Evolutionary conservation across 2,329 filamentous ascomycete species (phyloP), one percentile per base, ranked within the genome.

Genomic region (Pseudocercospora fijiensis): DNA sequence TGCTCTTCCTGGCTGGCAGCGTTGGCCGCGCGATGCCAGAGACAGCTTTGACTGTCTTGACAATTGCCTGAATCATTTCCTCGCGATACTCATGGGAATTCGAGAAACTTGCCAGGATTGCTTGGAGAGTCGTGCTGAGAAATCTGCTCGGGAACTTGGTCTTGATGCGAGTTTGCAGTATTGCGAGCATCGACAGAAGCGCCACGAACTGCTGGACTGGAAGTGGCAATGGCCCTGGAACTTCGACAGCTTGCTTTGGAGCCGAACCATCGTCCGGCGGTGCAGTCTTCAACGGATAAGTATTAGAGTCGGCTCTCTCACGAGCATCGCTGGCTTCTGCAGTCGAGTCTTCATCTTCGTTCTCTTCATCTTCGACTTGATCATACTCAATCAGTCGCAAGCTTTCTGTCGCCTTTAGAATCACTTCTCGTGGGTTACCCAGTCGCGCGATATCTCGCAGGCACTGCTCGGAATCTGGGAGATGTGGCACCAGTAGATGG

Each of bases 381-480:
- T 75, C 74, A 43, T 85, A 82, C 27, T 85, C 82, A 4, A 90
- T 79, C 16, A 84, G 71, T 58, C 89, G 85, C 65, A 95, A 80
- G 13, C 86, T 85, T 75, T 93, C 90, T 26, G 91, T 88, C 28
- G 92, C 86, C 74, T 93, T 93, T 70, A 95, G 81, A 64, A 94
- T 89, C 52, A 92, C 89, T 76, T 95, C 91, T 57, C 90, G 83
- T 0, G 91, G 91, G 73, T 94, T 95, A 57, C 90, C 91, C 43
- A 92, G 82, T 24, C 88, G 85, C 30, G 90, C 90, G 58, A 94
- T 87, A 28, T 88, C 90, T 73, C 89, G 85, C 16, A 94, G 81
- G 73, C 90, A 92, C 53, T 82, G 77, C 69, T 90, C 87, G n/a
- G 88, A 88, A 2, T 81, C 79, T 1, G 85, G 85, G 1, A 89